Evolutionary conservation across 345 rosid species (phyloP), one percentile per base, ranked within the genome.

Genomic region (Toxicodendron radicans): DNA sequence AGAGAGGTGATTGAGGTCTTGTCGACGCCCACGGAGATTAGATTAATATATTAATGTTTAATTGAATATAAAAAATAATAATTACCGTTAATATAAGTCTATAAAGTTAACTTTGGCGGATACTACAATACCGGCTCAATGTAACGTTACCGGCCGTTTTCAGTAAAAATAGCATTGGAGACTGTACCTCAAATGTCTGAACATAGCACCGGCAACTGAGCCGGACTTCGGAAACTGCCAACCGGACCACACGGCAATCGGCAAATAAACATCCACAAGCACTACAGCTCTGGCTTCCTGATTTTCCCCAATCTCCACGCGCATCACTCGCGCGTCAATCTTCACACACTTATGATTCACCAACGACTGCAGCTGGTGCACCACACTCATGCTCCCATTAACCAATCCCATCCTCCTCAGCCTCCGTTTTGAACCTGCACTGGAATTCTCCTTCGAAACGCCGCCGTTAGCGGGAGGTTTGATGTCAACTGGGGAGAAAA

Each of bases 141-240:
- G 43, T 38, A 38, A 38, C 8, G 9, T 38, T 5, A 38, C 43
- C 43, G 43, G 43, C 43, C 9, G 43, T 38, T 38, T 5, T 5
- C 43, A 38, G 43, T 7, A 38, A 5, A 7, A 1, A 8, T 38
- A 38, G 43, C 1, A 7, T 17, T 35, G 0, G 14, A 21, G 46
- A 20, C 52, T 24, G 54, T 38, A 92, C 99, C 99, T 91, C 78
- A 95, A 68, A 76, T 95, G 99, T 75, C 87, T 81, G 76, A 90
- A 88, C 61, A 95, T 78, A 16, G 92, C 73, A 65, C 86, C 89
- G 52, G 96, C 98, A 58, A 85, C 58, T 16, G 93, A 67, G 7
- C 82, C 81, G 0, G 75, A 87, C 73, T 77, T 86, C 0, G 98
- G 94, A 72, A 95, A 91, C 82, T 93, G 99, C 97, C 96, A 90